These are phyloP conservation scores for Paecilomyces sp. DNA, from an alignment of 2,329 filamentous ascomycete genomes.

Conservation along the genomic window DNA sequence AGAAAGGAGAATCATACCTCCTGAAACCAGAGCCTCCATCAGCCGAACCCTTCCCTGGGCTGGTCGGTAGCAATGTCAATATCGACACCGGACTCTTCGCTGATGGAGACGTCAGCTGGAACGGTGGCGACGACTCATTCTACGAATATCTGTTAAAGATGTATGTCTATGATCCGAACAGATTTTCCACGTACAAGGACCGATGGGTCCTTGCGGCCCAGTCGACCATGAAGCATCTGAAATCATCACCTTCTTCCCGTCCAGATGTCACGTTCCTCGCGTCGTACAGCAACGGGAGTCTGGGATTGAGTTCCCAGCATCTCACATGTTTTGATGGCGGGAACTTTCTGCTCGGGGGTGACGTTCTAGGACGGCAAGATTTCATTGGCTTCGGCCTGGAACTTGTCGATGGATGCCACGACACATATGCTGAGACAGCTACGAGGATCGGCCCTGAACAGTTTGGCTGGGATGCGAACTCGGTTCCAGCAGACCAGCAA, in stretches of 20 bases:
- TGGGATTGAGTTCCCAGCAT: slow-evolving; percentile 36
- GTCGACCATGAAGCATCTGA: slow-evolving; percentile 64
- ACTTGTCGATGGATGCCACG: slow-evolving; percentile 65
- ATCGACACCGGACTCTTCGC: slow-evolving; percentile 60
- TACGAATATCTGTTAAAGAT: slow-evolving; percentile 92
- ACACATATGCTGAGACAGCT: slow-evolving; percentile 61
- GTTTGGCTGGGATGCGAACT: slow-evolving; percentile 56
- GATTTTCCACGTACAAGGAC: slow-evolving; percentile 61
- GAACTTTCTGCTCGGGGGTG: slow-evolving; percentile 75
- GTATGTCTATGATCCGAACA: slow-evolving; percentile 66
- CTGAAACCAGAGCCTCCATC: slow-evolving; percentile 56
- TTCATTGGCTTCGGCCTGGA: slow-evolving; percentile 69
- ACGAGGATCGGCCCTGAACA: slow-evolving; percentile 72
- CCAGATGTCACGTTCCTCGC: slow-evolving; percentile 63
- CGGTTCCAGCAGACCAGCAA: slow-evolving; percentile 38
- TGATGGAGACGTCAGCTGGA: slow-evolving; percentile 66
- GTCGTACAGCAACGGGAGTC: slow-evolving; percentile 27
- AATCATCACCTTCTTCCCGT: slow-evolving; percentile 58
- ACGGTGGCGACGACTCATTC: slow-evolving; percentile 69
- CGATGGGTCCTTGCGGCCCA: slow-evolving; percentile 70
- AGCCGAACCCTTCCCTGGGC: slow-evolving; percentile 67
- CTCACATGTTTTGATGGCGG: slow-evolving; percentile 78
- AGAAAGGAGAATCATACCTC: slow-evolving; percentile 63
- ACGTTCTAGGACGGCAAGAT: slow-evolving; percentile 56
- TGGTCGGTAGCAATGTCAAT: slow-evolving; percentile 63